phyloP scores from a whole-genome alignment of 331 rosid genomes.

The Pyracantha coccinea region DNA sequence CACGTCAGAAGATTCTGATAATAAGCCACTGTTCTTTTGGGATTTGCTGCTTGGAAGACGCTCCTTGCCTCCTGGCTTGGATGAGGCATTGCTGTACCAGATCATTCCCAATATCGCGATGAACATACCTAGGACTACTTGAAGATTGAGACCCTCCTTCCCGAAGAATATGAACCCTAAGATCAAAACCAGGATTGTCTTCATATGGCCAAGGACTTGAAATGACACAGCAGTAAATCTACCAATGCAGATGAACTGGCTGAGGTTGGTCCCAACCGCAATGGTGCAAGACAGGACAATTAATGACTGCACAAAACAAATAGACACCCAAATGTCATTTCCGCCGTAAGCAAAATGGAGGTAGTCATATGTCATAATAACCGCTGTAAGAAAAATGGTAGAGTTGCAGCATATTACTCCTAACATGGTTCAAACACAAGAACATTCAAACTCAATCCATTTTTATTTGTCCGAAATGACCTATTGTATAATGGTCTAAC shows the following conservation, averaged over 20 bases:
- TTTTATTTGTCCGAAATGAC: not conserved
- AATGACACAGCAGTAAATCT: slow-evolving; percentile 89
- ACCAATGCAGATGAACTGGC: slow-evolving; percentile 98
- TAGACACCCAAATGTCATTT: slow-evolving; percentile 15
- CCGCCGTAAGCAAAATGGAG: slow-evolving; percentile 3
- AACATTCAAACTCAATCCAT: not conserved
- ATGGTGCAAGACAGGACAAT: slow-evolving; percentile 74
- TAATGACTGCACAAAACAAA: slow-evolving; percentile 52
- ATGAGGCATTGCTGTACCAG: slow-evolving; percentile 97
- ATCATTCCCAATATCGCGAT: slow-evolving; percentile 81
- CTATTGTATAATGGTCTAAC: not conserved
- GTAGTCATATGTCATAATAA: not conserved
- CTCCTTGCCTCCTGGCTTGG: slow-evolving; percentile 96
- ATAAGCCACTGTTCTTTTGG: slow-evolving; percentile 41
- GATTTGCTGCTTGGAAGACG: slow-evolving; percentile 52
- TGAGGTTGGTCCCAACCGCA: slow-evolving; percentile 95
- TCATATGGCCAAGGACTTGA: slow-evolving; percentile 98
- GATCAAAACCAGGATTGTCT: slow-evolving; percentile 81
- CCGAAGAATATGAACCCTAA: slow-evolving; percentile 92
- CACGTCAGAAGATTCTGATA: slow-evolving; percentile 42
- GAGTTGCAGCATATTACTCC: not conserved
- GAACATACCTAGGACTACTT: slow-evolving; percentile 77
- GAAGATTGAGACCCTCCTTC: slow-evolving; percentile 80
- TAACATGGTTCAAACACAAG: not conserved
- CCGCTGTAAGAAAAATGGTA: not conserved